Percentiles rank a stretch among this genome's conserved stretches.
These are phyloP conservation scores for Halophytophthora polymorphica DNA, from an alignment of 352 stramenopile genomes.

Conservation along the genomic window DNA sequence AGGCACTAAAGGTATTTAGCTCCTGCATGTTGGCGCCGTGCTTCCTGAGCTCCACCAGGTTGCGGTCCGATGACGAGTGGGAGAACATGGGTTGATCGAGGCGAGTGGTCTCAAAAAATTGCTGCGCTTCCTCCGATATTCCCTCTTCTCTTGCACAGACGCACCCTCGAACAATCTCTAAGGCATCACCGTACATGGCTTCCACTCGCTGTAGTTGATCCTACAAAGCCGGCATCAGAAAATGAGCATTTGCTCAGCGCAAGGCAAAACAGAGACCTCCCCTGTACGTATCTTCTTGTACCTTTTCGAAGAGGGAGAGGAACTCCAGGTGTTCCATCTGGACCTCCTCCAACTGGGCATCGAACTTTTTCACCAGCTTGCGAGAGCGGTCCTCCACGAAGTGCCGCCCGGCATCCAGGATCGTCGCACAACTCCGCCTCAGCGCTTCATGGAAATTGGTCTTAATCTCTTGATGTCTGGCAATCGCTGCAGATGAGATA, in stretches of 20 bases:
- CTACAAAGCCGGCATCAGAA: not conserved
- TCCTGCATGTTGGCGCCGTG: constrained; percentile 6
- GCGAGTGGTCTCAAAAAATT: constrained; percentile 5
- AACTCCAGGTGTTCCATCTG: constrained; percentile 8
- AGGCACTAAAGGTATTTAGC: constrained; percentile 9
- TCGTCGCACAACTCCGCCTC: constrained; percentile 2
- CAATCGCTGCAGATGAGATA: not conserved
- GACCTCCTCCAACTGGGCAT: not conserved
- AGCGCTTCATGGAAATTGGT: constrained; percentile 2
- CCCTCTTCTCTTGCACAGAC: not conserved
- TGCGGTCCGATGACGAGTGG: not conserved
- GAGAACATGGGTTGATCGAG: constrained; percentile 10
- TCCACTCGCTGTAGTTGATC: constrained; percentile 6
- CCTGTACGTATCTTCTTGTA: not conserved
- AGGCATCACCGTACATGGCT: constrained; percentile 4
- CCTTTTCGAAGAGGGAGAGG: constrained; percentile 16
- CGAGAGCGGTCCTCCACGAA: constrained; percentile 5
- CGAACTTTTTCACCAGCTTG: not conserved
- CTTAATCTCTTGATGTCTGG: not conserved
- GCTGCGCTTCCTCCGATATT: constrained; percentile 8
- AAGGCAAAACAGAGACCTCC: too few species aligned
- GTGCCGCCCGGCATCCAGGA: constrained; percentile 8
- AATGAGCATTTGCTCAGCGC: too few species aligned
- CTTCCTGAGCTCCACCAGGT: constrained; percentile 8
- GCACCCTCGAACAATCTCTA: not conserved